Evolutionary conservation across 495 filamentous ascomycete genomes (phyloP), one percentile per base, ranked within the genome.

Genomic region (Aspergillus mulundensis): DNA sequence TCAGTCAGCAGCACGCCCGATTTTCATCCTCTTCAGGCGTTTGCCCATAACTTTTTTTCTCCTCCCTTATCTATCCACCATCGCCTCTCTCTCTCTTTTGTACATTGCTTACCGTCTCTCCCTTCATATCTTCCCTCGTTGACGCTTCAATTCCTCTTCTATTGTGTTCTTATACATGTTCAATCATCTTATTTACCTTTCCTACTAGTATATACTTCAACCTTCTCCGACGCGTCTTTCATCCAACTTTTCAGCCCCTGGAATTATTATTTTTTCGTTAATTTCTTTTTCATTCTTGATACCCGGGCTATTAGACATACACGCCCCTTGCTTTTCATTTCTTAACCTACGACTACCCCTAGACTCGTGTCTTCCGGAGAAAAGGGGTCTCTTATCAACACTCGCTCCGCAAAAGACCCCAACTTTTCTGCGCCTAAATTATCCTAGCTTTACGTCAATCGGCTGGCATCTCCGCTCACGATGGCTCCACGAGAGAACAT

Each of bases 401-500:
- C 42, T 45, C 23, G 15, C 44, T 21, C 34, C 8, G 21, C 8
- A 32, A n/a, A 10, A 25, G 34, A 32, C 53, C 43, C 21, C 20
- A 28, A n/a, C 25, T 40, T 28, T 23, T 38, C 21, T 25, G 20
- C 25, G 43, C 44, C 8, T 32, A 10, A 44, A 19, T 50, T 53
- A 39, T 45, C 21, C 41, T 32, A 36, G 34, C 34, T 28, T 50
- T 28, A 40, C 36, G 24, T 28, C 41, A 23, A 44, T 51, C 43
- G 39, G 32, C 50, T 60, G 41, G 23, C 12, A 56, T 49, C 28
- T 36, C 25, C 39, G 24, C 11, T 34, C 59, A 58, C 62, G 42
- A 77, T 77, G 75, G 66, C 71, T 56, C 68, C 67, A 56, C 64
- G 68, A 62, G 71, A 77, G 41, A 50, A 47, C 16, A 60, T 52